A percentile compares a stretch with the other conserved stretches of the same genome.
These are phyloP conservation scores for Thelephora aurantiotincta DNA, from an alignment of 768 basidiomycete genomes.

Conservation along the genomic window DNA sequence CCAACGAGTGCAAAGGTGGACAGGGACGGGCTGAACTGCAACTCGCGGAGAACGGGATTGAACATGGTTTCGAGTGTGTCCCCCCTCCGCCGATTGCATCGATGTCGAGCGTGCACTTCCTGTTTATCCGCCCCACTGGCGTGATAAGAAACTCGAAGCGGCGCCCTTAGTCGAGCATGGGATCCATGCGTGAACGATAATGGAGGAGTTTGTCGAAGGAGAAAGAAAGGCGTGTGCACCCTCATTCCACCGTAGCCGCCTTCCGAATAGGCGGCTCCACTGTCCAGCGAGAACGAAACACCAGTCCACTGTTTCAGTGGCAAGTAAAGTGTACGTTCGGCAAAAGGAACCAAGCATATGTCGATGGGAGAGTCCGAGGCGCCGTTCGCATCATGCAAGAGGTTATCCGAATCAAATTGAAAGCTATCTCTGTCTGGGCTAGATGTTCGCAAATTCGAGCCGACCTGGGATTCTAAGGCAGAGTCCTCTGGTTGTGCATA, in stretches of 20 bases:
- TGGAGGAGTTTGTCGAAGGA: constrained; percentile 43
- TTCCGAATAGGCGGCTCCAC: background rate
- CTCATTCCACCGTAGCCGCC: background rate
- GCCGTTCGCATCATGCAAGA: constrained; percentile 78
- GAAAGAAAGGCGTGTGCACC: constrained; percentile 27
- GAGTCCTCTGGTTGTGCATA: too few species aligned
- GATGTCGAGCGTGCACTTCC: background rate
- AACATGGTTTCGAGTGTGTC: constrained; percentile 41
- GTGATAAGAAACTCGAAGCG: constrained; percentile 40
- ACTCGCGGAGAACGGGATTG: constrained; percentile 15
- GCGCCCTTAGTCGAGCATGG: constrained; percentile 52
- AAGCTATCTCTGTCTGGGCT: constrained; percentile 53
- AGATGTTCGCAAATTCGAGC: constrained; percentile 41
- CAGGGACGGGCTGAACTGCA: background rate
- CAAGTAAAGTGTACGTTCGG: constrained; percentile 68
- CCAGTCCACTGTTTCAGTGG: constrained; percentile 47
- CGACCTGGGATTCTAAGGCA: constrained; percentile 25
- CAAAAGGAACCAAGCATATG: constrained; percentile 77
- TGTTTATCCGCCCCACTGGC: constrained; percentile 46
- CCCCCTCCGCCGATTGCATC: background rate
- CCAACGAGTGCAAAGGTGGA: constrained; percentile 1
- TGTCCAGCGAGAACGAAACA: constrained; percentile 25
- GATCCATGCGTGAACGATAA: constrained; percentile 41
- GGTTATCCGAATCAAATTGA: constrained; percentile 87
- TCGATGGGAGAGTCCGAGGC: constrained; percentile 48